Base-by-base conservation (phyloP, 148 eudicot species). In the Chenopodium suecicum region DNA sequence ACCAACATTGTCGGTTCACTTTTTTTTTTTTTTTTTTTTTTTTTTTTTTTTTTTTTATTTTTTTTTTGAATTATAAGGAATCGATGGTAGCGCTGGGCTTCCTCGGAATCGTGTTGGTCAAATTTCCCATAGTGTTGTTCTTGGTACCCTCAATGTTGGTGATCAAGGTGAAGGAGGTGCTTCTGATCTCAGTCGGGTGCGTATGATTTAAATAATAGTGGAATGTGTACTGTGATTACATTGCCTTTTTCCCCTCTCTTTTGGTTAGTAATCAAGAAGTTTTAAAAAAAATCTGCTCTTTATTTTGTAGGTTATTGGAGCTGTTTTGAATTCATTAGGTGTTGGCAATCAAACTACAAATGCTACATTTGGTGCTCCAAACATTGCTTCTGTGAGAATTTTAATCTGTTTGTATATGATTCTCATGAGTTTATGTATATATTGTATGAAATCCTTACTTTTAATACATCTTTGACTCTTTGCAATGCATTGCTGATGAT, bases 311-410 rank as follows among this genome's bases (percentile, higher is more conserved):
- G 95, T 96, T 74, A 89, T 96, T 84, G 98, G 98, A 76, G 92
- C 98, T 25, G 99, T 96, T 87, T 70, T 96, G 72, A 94, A 96
- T 86, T 88, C 95, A 32, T 84, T 96, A 52, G 95, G 98, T n/a
- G 81, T 95, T 88, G 90, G 93, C 25, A 88, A 82, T 77, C 91
- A 78, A 83, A 63, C 79, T 50, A 11, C 85, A 52, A 83, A 71
- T 84, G 81, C 81, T 65, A 76, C 75, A 25, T 91, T 90, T 47
- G 89, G 87, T 70, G 52, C 82, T 41, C 92, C 79, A 73, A 79
- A 77, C 69, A 34, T 79, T 78, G 73, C 75, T 76, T 48, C 83
- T 31, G 87, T 88, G 66, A 86, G 87, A 41, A 78, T 66, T 56
- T 75, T 46, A 52, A 10, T 79, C 37, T 47, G 27, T 34, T 85